These are phyloP conservation scores for Lentinula detonsa DNA, from an alignment of 768 basidiomycete genomes.

Conservation along the genomic window DNA sequence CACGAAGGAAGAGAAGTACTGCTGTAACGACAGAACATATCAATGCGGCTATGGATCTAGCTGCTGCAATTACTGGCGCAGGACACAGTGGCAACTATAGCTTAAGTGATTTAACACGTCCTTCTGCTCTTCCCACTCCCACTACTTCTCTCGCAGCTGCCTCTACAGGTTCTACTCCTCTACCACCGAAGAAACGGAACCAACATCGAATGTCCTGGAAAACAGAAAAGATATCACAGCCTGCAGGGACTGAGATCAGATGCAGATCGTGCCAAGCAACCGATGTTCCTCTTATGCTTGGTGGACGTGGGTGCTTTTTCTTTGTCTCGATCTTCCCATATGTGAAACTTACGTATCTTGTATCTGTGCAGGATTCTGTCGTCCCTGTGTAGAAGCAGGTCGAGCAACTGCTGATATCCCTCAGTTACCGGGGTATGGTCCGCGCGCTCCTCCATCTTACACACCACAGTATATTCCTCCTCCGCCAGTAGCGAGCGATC, in stretches of 20 bases:
- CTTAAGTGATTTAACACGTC: neutral
- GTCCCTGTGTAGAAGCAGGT: conserved; percentile 58
- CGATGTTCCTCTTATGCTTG: conserved; percentile 71
- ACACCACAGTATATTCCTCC: neutral
- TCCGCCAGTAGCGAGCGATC: neutral
- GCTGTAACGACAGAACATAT: neutral
- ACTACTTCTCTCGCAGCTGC: neutral
- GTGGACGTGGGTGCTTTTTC: conserved; percentile 52
- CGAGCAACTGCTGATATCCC: conserved; percentile 26
- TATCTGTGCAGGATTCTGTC: conserved; percentile 52
- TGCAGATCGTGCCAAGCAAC: conserved; percentile 59
- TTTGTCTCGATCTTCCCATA: neutral
- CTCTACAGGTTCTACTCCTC: neutral
- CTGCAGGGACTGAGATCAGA: conserved; percentile 37
- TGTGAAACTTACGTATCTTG: neutral
- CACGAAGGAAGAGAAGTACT: conserved; percentile 2
- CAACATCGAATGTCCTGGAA: conserved; percentile 21
- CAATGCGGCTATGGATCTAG: neutral
- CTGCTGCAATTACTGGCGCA: conserved; percentile 2
- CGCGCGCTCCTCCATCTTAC: neutral
- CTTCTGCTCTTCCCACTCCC: neutral
- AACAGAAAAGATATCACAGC: conserved; percentile 4
- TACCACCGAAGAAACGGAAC: conserved; percentile 35
- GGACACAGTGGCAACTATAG: neutral
- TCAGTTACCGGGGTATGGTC: conserved; percentile 7